phyloP scores from a whole-genome alignment of 805 yeast species.

The Kuraishia floccosa region DNA sequence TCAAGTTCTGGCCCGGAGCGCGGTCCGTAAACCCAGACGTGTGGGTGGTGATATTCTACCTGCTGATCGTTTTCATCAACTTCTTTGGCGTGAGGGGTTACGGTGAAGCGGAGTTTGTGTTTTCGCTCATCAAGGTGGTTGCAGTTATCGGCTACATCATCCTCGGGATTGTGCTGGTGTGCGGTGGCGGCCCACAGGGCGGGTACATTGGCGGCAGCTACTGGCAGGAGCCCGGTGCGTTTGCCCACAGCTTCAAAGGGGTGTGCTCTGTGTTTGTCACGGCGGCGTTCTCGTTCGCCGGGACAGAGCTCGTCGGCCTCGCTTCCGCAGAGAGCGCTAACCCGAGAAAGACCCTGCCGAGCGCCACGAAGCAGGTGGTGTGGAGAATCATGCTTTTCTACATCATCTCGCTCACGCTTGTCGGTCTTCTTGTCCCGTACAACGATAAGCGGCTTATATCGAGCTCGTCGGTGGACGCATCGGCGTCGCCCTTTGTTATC shows the following conservation, averaged over 20 bases:
- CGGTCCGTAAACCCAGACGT: constrained; percentile 37
- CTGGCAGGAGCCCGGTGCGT: constrained; percentile 53
- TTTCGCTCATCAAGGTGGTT: constrained; percentile 39
- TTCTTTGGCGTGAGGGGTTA: constrained; percentile 55
- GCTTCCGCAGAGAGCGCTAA: constrained; percentile 59
- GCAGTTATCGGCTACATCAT: constrained; percentile 51
- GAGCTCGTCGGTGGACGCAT: constrained; percentile 28
- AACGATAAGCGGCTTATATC: constrained; percentile 37
- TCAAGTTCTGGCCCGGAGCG: constrained; percentile 33
- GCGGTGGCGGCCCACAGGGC: constrained; percentile 55
- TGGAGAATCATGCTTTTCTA: constrained; percentile 54
- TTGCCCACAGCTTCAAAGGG: constrained; percentile 44
- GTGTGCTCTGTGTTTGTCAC: constrained; percentile 56
- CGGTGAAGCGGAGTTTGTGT: constrained; percentile 57
- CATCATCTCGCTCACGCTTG: constrained; percentile 36
- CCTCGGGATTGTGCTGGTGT: constrained; percentile 38
- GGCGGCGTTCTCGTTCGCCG: constrained; percentile 54
- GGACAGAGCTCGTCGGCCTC: constrained; percentile 55
- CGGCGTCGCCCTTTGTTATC: constrained; percentile 69
- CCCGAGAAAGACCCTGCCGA: constrained; percentile 49
- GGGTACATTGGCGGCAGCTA: constrained; percentile 48
- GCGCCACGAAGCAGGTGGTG: constrained; percentile 54
- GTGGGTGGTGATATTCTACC: constrained; percentile 45
- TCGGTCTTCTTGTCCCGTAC: constrained; percentile 53
- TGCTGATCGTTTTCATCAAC: constrained; percentile 37